Conservation (phyloP, 2,329 filamentous ascomycete species). For the Bipolaris gigantea region DNA sequence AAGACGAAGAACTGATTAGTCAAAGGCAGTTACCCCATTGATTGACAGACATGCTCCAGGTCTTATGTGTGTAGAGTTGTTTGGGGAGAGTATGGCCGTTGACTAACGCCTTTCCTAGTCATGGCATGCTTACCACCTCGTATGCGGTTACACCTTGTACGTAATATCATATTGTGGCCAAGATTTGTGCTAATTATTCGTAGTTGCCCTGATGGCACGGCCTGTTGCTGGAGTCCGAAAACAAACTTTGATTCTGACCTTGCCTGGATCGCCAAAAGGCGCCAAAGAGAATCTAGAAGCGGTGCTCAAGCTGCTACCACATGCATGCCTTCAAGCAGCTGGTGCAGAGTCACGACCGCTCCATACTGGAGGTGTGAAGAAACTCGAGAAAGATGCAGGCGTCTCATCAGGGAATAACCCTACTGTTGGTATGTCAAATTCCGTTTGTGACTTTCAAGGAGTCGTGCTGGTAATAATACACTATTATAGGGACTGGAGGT, state of each 20-base stretch:
- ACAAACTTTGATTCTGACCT: constrained; percentile 78
- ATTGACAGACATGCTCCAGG: constrained; percentile 86
- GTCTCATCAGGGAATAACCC: constrained; percentile 24
- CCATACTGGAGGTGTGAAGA: constrained; percentile 79
- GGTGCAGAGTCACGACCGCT: constrained; percentile 78
- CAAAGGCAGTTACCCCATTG: constrained; percentile 73
- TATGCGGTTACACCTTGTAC: constrained; percentile 85
- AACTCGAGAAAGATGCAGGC: constrained; percentile 81
- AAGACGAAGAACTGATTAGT: constrained; percentile 5
- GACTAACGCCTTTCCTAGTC: constrained; percentile 50
- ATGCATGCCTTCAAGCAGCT: constrained; percentile 88
- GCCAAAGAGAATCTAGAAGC: constrained; percentile 91
- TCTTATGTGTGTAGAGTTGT: constrained; percentile 62
- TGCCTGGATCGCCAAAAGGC: constrained; percentile 93
- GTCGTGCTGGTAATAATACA: neutral
- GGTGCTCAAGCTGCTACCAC: constrained; percentile 84
- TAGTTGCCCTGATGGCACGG: constrained; percentile 95
- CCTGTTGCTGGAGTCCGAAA: constrained; percentile 88
- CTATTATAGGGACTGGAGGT: constrained; percentile 29
- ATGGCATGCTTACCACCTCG: constrained; percentile 88
- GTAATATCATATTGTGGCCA: constrained; percentile 39
- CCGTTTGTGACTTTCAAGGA: neutral
- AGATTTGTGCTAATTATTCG: constrained; percentile 21
- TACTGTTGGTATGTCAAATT: constrained; percentile 17
- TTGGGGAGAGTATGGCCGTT: neutral